Conservation (phyloP, 1,284 basidiomycete genomes). For the Apiotrichum sp. region DNA sequence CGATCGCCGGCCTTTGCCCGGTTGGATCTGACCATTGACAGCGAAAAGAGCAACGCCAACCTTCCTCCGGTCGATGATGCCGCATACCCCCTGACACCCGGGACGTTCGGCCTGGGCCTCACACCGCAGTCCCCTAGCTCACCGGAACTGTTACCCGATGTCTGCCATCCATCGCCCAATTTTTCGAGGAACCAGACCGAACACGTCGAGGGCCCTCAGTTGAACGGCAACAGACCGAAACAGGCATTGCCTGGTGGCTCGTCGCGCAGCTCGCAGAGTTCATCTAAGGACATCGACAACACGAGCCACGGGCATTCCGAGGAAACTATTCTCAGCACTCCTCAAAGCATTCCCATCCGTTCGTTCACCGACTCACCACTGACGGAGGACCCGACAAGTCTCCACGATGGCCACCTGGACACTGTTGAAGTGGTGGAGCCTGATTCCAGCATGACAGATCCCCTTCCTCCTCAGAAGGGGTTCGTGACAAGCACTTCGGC, state of each 20-base stretch:
- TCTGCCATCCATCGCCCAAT: background rate
- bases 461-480: background rate
- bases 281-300: background rate
- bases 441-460: background rate
- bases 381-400: background rate
- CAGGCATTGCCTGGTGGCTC: no score
- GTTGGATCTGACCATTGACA: background rate
- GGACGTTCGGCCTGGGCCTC: background rate
- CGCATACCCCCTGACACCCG: background rate
- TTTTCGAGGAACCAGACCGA: no score
- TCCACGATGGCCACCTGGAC: background rate
- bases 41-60: background rate
- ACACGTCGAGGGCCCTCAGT: background rate
- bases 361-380: background rate
- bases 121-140: no score
- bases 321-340: slow-evolving; percentile 11
- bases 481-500: background rate
- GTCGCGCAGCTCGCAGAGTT: background rate
- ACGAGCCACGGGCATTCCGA: background rate
- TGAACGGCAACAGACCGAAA: background rate
- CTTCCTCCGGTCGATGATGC: background rate
- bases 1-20: background rate
- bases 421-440: background rate
- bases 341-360: slow-evolving; percentile 1
- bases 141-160: no score